Evolutionary conservation across 148 eudicot genomes (phyloP), one percentile per base, ranked within the genome.

Genomic region (Euryodendron excelsum): DNA sequence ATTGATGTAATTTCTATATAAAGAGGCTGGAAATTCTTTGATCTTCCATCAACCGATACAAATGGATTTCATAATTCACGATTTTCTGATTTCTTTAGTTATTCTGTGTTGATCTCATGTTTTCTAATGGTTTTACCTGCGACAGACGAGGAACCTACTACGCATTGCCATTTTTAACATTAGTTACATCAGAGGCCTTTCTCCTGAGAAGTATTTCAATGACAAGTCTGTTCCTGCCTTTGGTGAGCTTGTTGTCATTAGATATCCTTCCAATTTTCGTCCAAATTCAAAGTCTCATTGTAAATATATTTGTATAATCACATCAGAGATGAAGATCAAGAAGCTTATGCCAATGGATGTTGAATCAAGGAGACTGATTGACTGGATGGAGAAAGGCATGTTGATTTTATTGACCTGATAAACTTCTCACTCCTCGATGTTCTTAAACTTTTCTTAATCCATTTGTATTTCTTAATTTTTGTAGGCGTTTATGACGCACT

Each of bases 321-420:
- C 58, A 45, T 58, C 89, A 96, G 98, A 93, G 81, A 96, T 96
- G 92, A 93, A 96, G 89, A 93, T 96, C 71, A 96, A 96, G 90
- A 96, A 96, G 89, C 91, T 96, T 74, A 87, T 93, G 98, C 97
- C 99, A 25, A 44, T 91, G 84, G 97, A 96, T 83, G 88, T 86
- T 39, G 98, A 96, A 85, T 93, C 98, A 12, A 88, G 99, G 45
- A 88, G 99, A 80, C 89, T 96, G 69, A 87, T 96, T 78, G 99
- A 96, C 63, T 95, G 99, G 99, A 96, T 96, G 98, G 98, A 93
- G 89, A 93, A 96, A 93, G 98, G 99, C 79, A 83, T 56, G 76
- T 75, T 36, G 50, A 61, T 65, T n/a, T 48, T 5, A 23, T 39
- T 69, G 25, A 47, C 18, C 31, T 64, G 60, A 50, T 31, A 80